Evolutionary conservation across 148 eudicot genomes (phyloP).

Genomic region (Rhododendron griersonianum): DNA sequence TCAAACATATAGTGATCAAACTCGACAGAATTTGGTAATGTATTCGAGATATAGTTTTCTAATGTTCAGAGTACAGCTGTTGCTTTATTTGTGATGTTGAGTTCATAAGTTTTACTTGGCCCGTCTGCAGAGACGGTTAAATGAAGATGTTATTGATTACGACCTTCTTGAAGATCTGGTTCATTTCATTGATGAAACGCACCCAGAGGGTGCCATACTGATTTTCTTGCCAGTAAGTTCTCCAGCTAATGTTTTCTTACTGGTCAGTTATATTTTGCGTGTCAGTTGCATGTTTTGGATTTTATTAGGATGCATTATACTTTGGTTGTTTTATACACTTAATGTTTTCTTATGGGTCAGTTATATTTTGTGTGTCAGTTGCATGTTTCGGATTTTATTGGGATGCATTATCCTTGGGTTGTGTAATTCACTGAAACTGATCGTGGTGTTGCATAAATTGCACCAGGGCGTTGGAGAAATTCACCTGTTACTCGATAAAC

Average conservation of each 20-base stretch:
- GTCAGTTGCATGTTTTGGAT: neutral
- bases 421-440: neutral
- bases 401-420: neutral
- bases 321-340: neutral
- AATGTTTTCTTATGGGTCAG: neutral
- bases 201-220: conserved; percentile 82
- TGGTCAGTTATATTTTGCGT: neutral
- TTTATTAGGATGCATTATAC: neutral
- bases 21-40: conserved; percentile 73
- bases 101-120: conserved; percentile 1
- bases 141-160: conserved; percentile 94
- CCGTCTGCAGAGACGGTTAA: conserved; percentile 61
- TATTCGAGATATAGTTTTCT: neutral
- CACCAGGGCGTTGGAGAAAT: conserved; percentile 88
- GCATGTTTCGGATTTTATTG: neutral
- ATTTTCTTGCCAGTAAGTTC: conserved; percentile 84
- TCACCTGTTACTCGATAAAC: conserved; percentile 60
- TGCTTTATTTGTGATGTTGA: neutral
- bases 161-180: conserved; percentile 97
- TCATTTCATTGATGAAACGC: conserved; percentile 77
- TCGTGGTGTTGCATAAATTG: conserved; percentile 11
- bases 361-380: neutral
- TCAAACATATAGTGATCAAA: conserved; percentile 71
- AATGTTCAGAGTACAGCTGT: neutral
- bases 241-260: neutral